Conservation (phyloP, 129 eudicot species). For the Solidago caesia region DNA sequence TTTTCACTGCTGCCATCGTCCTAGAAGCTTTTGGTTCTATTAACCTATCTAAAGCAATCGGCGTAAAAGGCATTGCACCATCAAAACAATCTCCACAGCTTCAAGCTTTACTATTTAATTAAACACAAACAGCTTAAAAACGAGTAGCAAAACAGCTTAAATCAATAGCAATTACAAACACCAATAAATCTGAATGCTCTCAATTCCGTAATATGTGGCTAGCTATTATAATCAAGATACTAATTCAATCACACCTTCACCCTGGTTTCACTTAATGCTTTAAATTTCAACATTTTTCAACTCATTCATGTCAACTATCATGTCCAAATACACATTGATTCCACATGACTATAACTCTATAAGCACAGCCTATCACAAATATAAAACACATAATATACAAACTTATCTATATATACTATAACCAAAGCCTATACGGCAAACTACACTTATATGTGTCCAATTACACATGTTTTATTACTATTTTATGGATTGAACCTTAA, state of each 20-base stretch:
- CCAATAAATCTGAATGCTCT: conserved; percentile 16
- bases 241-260: not conserved
- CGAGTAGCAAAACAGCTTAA: not conserved
- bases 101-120: conserved; percentile 13
- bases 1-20: conserved; percentile 38
- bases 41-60: conserved; percentile 65
- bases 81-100: conserved; percentile 32
- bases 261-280: conserved; percentile 11
- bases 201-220: not conserved
- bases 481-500: no score
- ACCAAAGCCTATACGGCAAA: no score
- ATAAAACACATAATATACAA: not conserved
- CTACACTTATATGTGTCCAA: no score
- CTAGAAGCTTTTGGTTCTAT: conserved; percentile 57
- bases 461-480: no score
- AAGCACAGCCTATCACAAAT: not conserved
- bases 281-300: not conserved
- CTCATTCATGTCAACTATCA: not conserved
- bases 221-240: not conserved
- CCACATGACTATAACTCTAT: not conserved
- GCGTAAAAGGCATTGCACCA: conserved; percentile 67
- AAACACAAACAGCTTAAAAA: conserved; percentile 14
- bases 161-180: conserved; percentile 13
- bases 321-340: not conserved
- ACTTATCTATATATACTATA: not conserved